phyloP scores from a whole-genome alignment of 192 early-diverging fungal species.

The Polychytrium aggregatum region DNA sequence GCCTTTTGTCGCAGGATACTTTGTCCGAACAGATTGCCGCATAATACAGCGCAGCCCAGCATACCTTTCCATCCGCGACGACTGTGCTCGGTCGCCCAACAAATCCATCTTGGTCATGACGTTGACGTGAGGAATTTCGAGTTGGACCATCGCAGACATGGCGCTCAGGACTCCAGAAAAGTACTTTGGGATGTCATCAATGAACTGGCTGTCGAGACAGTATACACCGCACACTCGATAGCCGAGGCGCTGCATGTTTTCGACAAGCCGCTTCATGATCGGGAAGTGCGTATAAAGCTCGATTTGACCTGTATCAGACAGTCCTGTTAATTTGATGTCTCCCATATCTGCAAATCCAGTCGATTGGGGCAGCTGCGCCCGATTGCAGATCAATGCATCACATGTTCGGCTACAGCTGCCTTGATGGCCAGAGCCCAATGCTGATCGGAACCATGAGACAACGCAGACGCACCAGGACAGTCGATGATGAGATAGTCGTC shows the following conservation, averaged over 20 bases:
- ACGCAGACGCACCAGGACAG: too few relatives aligned
- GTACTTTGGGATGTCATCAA: constrained; percentile 92
- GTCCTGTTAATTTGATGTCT: too few relatives aligned
- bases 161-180: constrained; percentile 94
- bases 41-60: too few relatives aligned
- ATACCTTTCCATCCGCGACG: constrained; percentile 27
- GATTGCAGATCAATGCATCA: too few relatives aligned
- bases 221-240: constrained; percentile 91
- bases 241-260: constrained; percentile 52
- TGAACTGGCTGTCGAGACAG: constrained; percentile 84
- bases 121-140: constrained; percentile 98
- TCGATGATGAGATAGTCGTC: constrained; percentile 97
- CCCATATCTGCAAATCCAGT: too few relatives aligned
- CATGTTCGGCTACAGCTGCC: too few relatives aligned
- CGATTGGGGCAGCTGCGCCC: too few relatives aligned
- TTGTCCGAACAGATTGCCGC: too few relatives aligned
- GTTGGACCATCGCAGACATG: constrained; percentile 88
- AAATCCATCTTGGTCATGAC: constrained; percentile 98
- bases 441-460: too few relatives aligned
- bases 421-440: too few relatives aligned
- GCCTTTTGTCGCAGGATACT: too few relatives aligned
- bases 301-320: too few relatives aligned
- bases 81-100: constrained; percentile 33
- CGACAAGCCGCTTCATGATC: constrained; percentile 78
- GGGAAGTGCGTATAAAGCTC: constrained; percentile 98